Conservation (phyloP, 2,329 filamentous ascomycete genomes). For the Alternaria atra region DNA sequence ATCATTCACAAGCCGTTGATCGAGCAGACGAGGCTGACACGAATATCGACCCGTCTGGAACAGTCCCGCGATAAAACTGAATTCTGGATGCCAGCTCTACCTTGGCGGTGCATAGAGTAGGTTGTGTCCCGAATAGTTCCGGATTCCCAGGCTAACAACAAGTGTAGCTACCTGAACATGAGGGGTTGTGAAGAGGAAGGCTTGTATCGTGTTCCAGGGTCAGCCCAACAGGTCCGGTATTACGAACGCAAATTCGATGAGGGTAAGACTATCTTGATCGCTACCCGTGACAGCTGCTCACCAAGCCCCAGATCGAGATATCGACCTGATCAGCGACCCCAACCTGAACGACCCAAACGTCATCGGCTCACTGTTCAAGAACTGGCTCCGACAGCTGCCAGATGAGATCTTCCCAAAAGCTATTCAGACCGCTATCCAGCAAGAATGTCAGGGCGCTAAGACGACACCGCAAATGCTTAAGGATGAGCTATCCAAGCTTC, state of each 20-base stretch:
- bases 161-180: constrained; percentile 80
- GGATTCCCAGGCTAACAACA: constrained; percentile 20
- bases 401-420: constrained; percentile 91
- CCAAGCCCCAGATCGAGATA: constrained; percentile 72
- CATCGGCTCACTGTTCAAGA: constrained; percentile 94
- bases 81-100: constrained; percentile 97
- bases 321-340: constrained; percentile 86
- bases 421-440: constrained; percentile 80
- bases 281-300: constrained; percentile 17
- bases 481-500: constrained; percentile 91
- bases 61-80: constrained; percentile 94
- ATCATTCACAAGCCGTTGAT: constrained; percentile 87
- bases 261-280: constrained; percentile 59
- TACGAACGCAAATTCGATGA: constrained; percentile 93
- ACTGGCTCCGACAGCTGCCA: constrained; percentile 93
- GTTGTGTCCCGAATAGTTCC: constrained; percentile 35
- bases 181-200: constrained; percentile 94
- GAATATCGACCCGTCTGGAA: constrained; percentile 89
- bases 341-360: constrained; percentile 97
- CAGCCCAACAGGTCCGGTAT: constrained; percentile 87
- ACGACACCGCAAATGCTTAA: constrained; percentile 85
- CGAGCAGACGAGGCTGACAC: constrained; percentile 87
- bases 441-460: constrained; percentile 80
- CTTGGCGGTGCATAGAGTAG: constrained; percentile 91
- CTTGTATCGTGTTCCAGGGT: constrained; percentile 90